Percentiles rank a stretch among this genome's conserved stretches.
phyloP scores from a whole-genome alignment of 2,329 filamentous ascomycete genomes.

The Berkeleyomyces basicola region DNA sequence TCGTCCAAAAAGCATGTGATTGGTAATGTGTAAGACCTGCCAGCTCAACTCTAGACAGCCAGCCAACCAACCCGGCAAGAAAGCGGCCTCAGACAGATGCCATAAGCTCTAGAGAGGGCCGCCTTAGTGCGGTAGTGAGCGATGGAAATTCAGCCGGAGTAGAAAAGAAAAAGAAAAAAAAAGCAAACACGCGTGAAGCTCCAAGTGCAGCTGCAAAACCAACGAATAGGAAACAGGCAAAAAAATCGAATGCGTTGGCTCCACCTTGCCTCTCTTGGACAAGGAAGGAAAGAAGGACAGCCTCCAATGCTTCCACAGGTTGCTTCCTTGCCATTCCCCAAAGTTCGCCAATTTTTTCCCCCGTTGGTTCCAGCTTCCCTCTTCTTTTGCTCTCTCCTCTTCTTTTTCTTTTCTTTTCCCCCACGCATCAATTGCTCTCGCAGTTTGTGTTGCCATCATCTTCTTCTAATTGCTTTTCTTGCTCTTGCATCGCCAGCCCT shows the following conservation, averaged over 20 bases:
- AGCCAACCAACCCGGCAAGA: not conserved
- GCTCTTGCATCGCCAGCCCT: not conserved
- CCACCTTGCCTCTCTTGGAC: not conserved
- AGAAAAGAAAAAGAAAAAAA: too few relatives aligned
- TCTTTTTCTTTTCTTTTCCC: not conserved
- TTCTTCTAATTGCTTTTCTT: not conserved
- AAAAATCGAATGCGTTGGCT: not conserved
- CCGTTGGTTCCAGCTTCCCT: not conserved
- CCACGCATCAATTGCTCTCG: not conserved
- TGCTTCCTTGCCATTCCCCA: not conserved
- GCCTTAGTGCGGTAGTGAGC: too few relatives aligned
- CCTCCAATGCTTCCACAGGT: not conserved
- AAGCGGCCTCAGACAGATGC: not conserved
- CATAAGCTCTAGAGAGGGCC: too few relatives aligned
- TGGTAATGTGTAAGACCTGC: not conserved
- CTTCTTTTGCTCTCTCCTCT: not conserved
- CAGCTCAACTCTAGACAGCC: not conserved
- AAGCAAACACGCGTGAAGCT: too few relatives aligned
- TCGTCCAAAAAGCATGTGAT: conserved; percentile 1
- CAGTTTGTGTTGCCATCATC: not conserved
- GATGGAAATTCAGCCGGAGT: too few relatives aligned
- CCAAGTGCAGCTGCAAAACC: not conserved
- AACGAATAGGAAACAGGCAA: not conserved
- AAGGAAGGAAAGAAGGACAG: not conserved
- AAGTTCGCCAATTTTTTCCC: not conserved